Base-by-base conservation (phyloP, 202 grass and related monocot species). In the Carex sylvatica region DNA sequence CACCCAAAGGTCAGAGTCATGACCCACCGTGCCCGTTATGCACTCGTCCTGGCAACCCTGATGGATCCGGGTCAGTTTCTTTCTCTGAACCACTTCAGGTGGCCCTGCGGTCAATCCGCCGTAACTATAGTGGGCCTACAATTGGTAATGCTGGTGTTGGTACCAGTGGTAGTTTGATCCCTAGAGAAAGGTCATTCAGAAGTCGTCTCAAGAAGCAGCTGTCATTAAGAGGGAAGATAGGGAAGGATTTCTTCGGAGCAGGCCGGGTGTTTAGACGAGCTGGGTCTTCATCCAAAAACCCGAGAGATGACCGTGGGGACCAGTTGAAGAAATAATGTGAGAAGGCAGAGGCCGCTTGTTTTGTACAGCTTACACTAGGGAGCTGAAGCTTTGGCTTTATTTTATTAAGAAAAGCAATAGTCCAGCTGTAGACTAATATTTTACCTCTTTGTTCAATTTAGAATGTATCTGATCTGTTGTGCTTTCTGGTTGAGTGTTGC, bases 1-100 rank as follows among this genome's bases (percentile, higher is more conserved):
- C 96, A 87, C 91, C 91, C 55, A 99, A 93, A 77, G 80, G 80
- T 33, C 84, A 95, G 90, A 83, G 69, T 47, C 84, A 99, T 61
- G 96, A 99, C 2, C 96, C 96, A 56, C 85, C 91, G 9, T 99
- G 96, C 36, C 91, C 93, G 1, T 78, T 99, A 10, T 99, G 96
- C 36, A 61, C n/a, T 9, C 84, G 75, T 88, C 40, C 61, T 47
- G 9, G 22, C 49, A 82, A 67, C 63, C 28, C 36, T 33, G 87
- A 91, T 0, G 54, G 78, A 2, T 91, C 92, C 55, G 85, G 89
- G 56, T 72, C 82, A 1, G 83, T 88, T 35, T 88, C 95, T 40
- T 94, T 97, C 86, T 97, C 95, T 15, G 95, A 94, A 83, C 92
- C 92, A 42, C 83, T 97, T 35, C 92, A 94, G 49, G 87, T 94